Evolutionary conservation across 1,139 yeast genomes (phyloP), one percentile per base, ranked within the genome.

Genomic region (Blastobotrys ciferrii): DNA sequence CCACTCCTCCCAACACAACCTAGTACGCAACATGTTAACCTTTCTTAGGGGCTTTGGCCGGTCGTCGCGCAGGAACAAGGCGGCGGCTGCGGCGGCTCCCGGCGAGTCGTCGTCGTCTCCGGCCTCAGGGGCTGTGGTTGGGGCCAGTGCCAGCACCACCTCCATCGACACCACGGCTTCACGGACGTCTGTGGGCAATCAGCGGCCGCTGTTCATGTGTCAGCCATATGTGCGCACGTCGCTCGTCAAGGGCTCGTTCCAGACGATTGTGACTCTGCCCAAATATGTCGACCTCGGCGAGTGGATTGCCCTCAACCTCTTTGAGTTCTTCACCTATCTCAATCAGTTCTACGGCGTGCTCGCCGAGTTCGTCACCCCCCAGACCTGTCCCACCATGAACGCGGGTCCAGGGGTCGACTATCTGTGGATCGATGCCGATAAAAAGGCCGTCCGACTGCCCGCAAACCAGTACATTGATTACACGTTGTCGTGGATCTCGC

Each of bases 141-240:
- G 43, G 15, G 25, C 48, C 36, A 42, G 36, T 41, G 15, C 47
- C 39, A 30, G 28, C 36, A 11, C 46, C 43, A 18, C 19, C 23
- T 20, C 48, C 49, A 31, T 43, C 45, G 48, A 44, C 50, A 17
- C 42, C 40, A n/a, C 43, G 12, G 15, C 18, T 15, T 23, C 42
- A 18, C 25, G 46, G 41, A 20, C 44, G 31, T 14, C 37, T 43
- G 47, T 32, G 3, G 42, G 32, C 18, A 50, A 43, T 25, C 60
- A 52, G 50, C 61, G 56, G 47, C 95, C 91, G 9, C 73, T 85
- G 43, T 92, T 89, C 63, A 67, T 92, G 60, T 84, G 95, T 64
- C 96, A 91, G 58, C 98, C 98, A 12, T 94, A 87, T 67, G 94
- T 91, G 4, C 84, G 91, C 54, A 87, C 97, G 0, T 95, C 98